Base-by-base conservation (phyloP, 2,329 filamentous ascomycete species). In the Chaetomium globosum region DNA sequence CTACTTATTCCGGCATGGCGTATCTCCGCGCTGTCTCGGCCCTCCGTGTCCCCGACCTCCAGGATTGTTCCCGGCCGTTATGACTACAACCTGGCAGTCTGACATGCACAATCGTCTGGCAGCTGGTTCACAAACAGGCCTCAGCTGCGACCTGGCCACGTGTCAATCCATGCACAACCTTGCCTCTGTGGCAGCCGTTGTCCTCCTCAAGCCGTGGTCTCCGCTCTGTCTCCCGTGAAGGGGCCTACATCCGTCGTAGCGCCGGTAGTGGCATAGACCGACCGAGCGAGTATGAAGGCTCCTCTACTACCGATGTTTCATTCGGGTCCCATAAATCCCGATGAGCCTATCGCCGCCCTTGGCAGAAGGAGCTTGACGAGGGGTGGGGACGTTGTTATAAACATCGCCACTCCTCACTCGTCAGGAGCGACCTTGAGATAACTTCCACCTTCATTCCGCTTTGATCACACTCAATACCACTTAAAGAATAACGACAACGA, bases 241-340 rank as follows among this genome's bases (percentile, higher is more conserved):
- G n/a, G n/a, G 46, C 21, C 46, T 48, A 12, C 19, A 23, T 48
- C 46, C 46, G 46, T 48, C 46, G 46, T 23, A 48, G 46, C n/a
- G 46, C 10, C 46, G 46, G 5, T n/a, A 23, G 2, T 10, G 46
- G n/a, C 21, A 48, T 8, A 48, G 8, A 23, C 46, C 46, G 46
- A 48, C 19, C 46, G n/a, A 48, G n/a, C 46, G n/a, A 48, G n/a
- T 9, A 48, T 48, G n/a, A 3, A 8, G 23, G 46, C 9, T 36
- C 33, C 33, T 48, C 2, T 2, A 12, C 46, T 43, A 39, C n/a
- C 3, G 7, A 23, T 48, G 46, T 48, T 48, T 9, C 19, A 23
- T 48, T 23, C 46, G 46, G n/a, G 46, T n/a, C n/a, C 46, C 46
- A 48, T 21, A 48, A 48, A 48, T 21, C 46, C 46, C n/a, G 46